Evolutionary conservation across 306 rosid species (phyloP).

Genomic region (Adenanthera pavonina): DNA sequence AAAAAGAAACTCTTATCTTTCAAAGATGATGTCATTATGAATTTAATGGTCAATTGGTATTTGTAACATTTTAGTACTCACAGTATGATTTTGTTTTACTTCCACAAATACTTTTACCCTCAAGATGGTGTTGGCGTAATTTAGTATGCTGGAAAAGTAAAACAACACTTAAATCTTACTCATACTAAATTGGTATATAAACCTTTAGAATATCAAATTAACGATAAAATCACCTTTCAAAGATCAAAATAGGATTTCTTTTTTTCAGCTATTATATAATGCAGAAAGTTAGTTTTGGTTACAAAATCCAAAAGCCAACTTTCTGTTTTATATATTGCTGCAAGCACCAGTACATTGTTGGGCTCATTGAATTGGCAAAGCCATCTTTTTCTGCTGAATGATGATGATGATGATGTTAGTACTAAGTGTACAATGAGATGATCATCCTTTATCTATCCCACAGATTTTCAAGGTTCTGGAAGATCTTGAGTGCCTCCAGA

Average conservation of each 20-base stretch:
- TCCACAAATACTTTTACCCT: background rate
- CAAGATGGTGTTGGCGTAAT: background rate
- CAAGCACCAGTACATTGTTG: slow-evolving; percentile 27
- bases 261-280: slow-evolving; percentile 29
- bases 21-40: background rate
- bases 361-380: background rate
- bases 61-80: background rate
- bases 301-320: slow-evolving; percentile 34
- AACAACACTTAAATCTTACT: background rate
- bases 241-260: background rate
- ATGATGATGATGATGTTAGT: background rate
- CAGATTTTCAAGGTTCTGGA: slow-evolving; percentile 45
- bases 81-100: background rate
- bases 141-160: background rate
- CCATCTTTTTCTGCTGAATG: background rate
- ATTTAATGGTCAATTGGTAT: background rate
- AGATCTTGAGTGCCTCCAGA: slow-evolving; percentile 28
- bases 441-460: slow-evolving; percentile 27
- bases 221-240: background rate
- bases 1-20: background rate
- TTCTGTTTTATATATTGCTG: slow-evolving; percentile 28
- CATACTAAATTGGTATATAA: background rate
- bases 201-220: background rate
- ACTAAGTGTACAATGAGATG: slow-evolving; percentile 1
- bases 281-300: background rate